Percentiles rank a stretch among this genome's conserved stretches.
Evolutionary conservation across 2,329 filamentous ascomycete species (phyloP).

Genomic region (Pseudocercospora pini-densiflorae): DNA sequence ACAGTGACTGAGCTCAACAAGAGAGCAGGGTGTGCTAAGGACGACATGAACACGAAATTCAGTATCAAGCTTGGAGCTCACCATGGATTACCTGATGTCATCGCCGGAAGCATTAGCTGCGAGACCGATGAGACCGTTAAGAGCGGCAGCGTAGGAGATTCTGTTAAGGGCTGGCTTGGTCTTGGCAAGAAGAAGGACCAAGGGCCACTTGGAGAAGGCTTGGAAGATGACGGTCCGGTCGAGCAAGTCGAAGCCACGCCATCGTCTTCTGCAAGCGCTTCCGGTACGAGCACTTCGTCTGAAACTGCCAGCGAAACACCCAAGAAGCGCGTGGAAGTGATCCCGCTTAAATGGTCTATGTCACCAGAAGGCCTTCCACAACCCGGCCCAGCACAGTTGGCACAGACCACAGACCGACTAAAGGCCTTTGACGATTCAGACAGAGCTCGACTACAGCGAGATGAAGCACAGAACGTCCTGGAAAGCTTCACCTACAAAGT

Average conservation of each 20-base stretch:
- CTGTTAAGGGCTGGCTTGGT: constrained; percentile 94
- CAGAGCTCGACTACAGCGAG: constrained; percentile 72
- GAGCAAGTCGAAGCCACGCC: constrained; percentile 47
- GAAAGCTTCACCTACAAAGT: constrained; percentile 91
- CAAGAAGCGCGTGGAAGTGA: constrained; percentile 58
- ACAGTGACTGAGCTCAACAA: constrained; percentile 79
- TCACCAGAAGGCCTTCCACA: constrained; percentile 56
- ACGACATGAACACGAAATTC: constrained; percentile 80
- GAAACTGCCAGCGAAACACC: constrained; percentile 48
- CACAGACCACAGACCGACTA: constrained; percentile 67
- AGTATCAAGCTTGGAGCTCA: constrained; percentile 71
- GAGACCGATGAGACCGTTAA: constrained; percentile 72
- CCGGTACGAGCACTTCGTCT: constrained; percentile 49
- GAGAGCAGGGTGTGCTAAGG: constrained; percentile 75
- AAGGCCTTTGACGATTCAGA: constrained; percentile 87
- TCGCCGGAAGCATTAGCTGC: constrained; percentile 79
- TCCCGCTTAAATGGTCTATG: constrained; percentile 55
- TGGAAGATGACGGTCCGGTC: constrained; percentile 53
- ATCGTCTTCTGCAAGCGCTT: constrained; percentile 43
- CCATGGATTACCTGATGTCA: constrained; percentile 79
- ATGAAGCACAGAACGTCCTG: constrained; percentile 90
- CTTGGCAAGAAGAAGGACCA: constrained; percentile 93
- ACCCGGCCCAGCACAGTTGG: constrained; percentile 64
- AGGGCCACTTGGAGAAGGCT: constrained; percentile 64
- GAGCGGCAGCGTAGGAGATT: constrained; percentile 85